Conservation (phyloP, 1,284 basidiomycete species). For the Leccinum griseonigrum region DNA sequence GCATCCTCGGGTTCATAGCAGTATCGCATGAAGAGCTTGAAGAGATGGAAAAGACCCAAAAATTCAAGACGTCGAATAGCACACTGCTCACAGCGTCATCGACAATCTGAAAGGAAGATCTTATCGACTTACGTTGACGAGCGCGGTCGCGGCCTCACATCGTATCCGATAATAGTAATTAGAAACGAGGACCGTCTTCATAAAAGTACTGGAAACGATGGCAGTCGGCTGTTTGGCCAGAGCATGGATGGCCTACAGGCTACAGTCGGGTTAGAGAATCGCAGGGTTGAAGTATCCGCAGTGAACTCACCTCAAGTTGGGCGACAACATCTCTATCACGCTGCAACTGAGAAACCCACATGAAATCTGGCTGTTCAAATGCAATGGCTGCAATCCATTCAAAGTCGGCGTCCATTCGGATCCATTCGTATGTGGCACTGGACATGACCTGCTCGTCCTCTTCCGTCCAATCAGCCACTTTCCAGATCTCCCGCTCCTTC, state of each 20-base stretch:
- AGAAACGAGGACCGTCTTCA: slow-evolving; percentile 90
- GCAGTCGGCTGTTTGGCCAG: slow-evolving; percentile 81
- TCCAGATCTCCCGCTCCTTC: slow-evolving; percentile 90
- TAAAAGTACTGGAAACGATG: slow-evolving; percentile 90
- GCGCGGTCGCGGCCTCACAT: slow-evolving; percentile 88
- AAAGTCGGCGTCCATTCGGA: slow-evolving; percentile 97
- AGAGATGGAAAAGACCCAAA: slow-evolving; percentile 92
- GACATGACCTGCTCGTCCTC: slow-evolving; percentile 93
- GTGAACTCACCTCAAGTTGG: slow-evolving; percentile 79
- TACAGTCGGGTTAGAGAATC: slow-evolving; percentile 33
- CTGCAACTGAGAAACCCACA: slow-evolving; percentile 98
- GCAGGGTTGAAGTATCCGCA: not conserved
- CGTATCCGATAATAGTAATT: slow-evolving; percentile 99
- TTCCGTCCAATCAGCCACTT: slow-evolving; percentile 97
- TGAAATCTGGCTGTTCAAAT: slow-evolving; percentile 96
- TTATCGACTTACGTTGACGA: slow-evolving; percentile 70
- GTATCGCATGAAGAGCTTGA: slow-evolving; percentile 93
- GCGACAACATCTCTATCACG: slow-evolving; percentile 98
- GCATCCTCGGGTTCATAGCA: slow-evolving; percentile 85
- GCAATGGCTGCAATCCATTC: slow-evolving; percentile 95
- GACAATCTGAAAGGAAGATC: slow-evolving; percentile 5
- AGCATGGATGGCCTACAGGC: slow-evolving; percentile 87
- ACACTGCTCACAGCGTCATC: slow-evolving; percentile 49
- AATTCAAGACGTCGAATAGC: slow-evolving; percentile 80
- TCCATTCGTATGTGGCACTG: slow-evolving; percentile 98